Evolutionary conservation across 208 protist species (phyloP).

Genomic region (Trypanosomatidae sp.): DNA sequence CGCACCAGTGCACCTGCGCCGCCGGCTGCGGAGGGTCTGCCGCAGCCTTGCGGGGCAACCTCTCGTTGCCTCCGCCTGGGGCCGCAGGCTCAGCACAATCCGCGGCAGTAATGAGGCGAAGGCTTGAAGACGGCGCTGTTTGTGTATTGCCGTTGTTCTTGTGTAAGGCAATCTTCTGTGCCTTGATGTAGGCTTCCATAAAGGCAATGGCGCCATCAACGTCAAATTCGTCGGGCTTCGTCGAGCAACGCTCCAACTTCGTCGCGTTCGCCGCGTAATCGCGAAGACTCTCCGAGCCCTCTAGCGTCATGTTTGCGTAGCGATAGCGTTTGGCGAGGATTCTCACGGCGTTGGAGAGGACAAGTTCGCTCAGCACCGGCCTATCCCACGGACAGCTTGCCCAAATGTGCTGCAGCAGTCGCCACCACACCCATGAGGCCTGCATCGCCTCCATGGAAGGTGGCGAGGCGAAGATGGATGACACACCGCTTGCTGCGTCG

Average conservation of each 20-base stretch:
- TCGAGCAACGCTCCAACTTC: slow-evolving; percentile 4
- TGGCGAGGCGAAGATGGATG: slow-evolving; percentile 1
- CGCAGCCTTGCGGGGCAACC: not conserved
- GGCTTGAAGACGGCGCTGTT: not conserved
- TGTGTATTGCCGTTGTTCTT: not conserved
- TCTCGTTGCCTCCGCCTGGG: not conserved
- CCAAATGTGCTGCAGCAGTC: slow-evolving; percentile 47
- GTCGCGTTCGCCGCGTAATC: not conserved
- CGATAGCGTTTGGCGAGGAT: slow-evolving; percentile 41
- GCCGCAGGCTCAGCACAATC: slow-evolving; percentile 5
- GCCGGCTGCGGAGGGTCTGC: not conserved
- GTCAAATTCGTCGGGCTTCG: slow-evolving; percentile 35
- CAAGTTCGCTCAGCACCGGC: slow-evolving; percentile 41
- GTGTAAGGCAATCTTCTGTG: slow-evolving; percentile 4
- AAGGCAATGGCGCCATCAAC: slow-evolving; percentile 41
- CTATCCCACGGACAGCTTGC: slow-evolving; percentile 38
- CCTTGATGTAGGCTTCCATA: slow-evolving; percentile 38
- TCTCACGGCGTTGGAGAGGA: slow-evolving; percentile 62
- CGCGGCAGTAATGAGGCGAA: slow-evolving; percentile 12
- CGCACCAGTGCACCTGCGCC: slow-evolving; percentile 34
- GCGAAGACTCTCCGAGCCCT: slow-evolving; percentile 16
- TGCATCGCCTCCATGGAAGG: slow-evolving; percentile 2
- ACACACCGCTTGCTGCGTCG: not conserved
- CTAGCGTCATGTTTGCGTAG: slow-evolving; percentile 44
- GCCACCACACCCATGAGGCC: slow-evolving; percentile 39